phyloP scores from a whole-genome alignment of 2,329 filamentous ascomycete genomes.

The Akanthomyces dipterigenus region DNA sequence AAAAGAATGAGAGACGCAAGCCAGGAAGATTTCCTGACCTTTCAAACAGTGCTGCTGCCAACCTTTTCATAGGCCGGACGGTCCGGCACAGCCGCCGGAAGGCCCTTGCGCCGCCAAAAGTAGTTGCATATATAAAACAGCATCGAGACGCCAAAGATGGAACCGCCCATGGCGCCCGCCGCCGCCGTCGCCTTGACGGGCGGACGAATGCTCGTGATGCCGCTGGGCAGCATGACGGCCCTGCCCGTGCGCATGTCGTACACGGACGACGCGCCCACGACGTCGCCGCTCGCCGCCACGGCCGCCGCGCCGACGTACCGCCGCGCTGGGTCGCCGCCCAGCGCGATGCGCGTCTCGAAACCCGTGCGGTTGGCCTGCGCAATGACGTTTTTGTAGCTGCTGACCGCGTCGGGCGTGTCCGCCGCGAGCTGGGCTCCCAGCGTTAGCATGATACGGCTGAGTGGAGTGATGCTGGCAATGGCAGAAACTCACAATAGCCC shows the following conservation, averaged over 20 bases:
- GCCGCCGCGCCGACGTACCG: slow-evolving; percentile 22
- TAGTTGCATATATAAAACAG: slow-evolving; percentile 11
- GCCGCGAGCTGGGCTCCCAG: slow-evolving; percentile 18
- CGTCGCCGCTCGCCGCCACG: slow-evolving; percentile 17
- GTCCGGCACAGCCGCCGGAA: not conserved
- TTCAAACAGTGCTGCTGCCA: slow-evolving; percentile 4
- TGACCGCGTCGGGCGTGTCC: slow-evolving; percentile 17
- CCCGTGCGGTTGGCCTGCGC: slow-evolving; percentile 20
- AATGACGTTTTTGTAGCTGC: slow-evolving; percentile 19
- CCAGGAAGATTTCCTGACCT: not conserved
- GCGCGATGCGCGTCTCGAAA: slow-evolving; percentile 21
- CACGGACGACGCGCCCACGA: slow-evolving; percentile 22
- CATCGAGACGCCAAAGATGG: slow-evolving; percentile 13
- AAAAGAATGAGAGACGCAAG: not conserved
- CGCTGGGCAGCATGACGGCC: slow-evolving; percentile 19
- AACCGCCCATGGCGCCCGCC: slow-evolving; percentile 11
- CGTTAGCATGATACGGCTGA: slow-evolving; percentile 18
- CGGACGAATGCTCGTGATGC: slow-evolving; percentile 15
- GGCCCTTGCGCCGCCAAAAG: slow-evolving; percentile 9
- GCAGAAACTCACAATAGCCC: slow-evolving; percentile 22
- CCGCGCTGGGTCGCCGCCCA: slow-evolving; percentile 14
- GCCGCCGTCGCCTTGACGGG: slow-evolving; percentile 11
- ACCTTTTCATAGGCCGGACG: slow-evolving; percentile 9
- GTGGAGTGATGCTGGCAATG: not conserved
- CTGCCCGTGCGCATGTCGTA: slow-evolving; percentile 21